Conservation (phyloP, 1,139 yeast species). For the Hansenula anomala region DNA sequence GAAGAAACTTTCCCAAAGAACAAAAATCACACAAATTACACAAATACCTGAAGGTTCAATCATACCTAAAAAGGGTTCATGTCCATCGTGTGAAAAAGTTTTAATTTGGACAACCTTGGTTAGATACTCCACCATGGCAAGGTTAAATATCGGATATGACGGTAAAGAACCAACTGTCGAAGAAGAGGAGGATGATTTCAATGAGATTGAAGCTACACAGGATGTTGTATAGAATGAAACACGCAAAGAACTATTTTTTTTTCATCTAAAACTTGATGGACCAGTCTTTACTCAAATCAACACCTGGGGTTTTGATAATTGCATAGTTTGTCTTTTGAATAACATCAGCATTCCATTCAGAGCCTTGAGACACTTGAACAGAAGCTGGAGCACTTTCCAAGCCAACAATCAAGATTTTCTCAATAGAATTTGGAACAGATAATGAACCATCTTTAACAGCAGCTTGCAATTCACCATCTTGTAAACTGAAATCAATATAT, state of each 20-base stretch:
- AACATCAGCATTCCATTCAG: constrained; percentile 32
- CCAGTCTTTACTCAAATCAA: constrained; percentile 42
- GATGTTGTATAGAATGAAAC: constrained; percentile 4
- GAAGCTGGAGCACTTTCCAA: constrained; percentile 11
- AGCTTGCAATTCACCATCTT: constrained; percentile 24
- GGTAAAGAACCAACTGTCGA: constrained; percentile 4
- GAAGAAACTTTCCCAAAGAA: neutral
- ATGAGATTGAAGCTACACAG: neutral
- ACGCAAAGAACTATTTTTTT: constrained; percentile 28
- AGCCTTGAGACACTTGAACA: constrained; percentile 33
- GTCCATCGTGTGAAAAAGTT: constrained; percentile 33
- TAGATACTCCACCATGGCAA: constrained; percentile 30
- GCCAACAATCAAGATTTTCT: constrained; percentile 56
- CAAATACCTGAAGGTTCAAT: constrained; percentile 15
- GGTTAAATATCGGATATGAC: constrained; percentile 19
- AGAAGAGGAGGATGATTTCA: constrained; percentile 4
- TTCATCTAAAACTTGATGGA: constrained; percentile 28
- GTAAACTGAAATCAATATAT: constrained; percentile 32
- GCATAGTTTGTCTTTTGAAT: constrained; percentile 20
- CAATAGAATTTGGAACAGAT: constrained; percentile 36
- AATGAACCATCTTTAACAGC: constrained; percentile 21
- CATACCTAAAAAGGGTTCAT: constrained; percentile 37
- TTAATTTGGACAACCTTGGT: constrained; percentile 39
- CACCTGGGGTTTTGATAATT: constrained; percentile 49
- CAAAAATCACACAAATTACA: neutral